Evolutionary conservation across 2,329 filamentous ascomycete genomes (phyloP), one percentile per base, ranked within the genome.

Genomic region (Phyllosticta citribraziliensis): DNA sequence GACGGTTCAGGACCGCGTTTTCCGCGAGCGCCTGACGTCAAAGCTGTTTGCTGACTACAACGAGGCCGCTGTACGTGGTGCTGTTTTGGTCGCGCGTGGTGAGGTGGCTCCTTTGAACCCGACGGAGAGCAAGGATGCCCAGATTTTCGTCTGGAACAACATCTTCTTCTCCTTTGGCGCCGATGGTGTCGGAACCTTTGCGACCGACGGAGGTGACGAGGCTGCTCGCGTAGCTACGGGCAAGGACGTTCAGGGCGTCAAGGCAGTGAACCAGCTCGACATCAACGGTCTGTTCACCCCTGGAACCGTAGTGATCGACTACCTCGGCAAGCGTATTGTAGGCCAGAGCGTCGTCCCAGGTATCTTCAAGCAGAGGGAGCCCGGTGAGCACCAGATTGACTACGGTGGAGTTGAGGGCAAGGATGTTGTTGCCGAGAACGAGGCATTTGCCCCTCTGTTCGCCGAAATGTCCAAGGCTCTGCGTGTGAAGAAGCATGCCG

Each of bases 91-190:
- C 59, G 93, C 92, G 24, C 84, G 90, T 62, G 94, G 94, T 59
- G 94, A 99, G 74, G 88, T 99, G 65, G 87, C 91, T 20, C 91
- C 94, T 6, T 78, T 99, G 60, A 99, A 99, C 77, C 95, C 94
- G 6, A 97, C 93, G 0, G 94, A 99, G 76, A 86, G 82, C 65
- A 85, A 83, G 66, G 93, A 99, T 73, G 94, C 94, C 3, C 94
- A 99, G 74, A 99, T 99, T 66, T 99, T 96, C 70, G 93, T 99
- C 24, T 97, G 97, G 80, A 97, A 97, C 81, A 99, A 99, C 76
- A 91, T 99, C 67, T 99, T 99, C 80, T 99, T 96, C 80, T 97
- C 94, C 0, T 97, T 97, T 68, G 94, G 94, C 64, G 93, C 94
- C 53, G 94, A 99, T 73, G 95, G 94, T 58, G 94, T 97, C 54